Base-by-base conservation (phyloP, 2,329 filamentous ascomycete genomes). In the Bimuria novae-zelandiae region DNA sequence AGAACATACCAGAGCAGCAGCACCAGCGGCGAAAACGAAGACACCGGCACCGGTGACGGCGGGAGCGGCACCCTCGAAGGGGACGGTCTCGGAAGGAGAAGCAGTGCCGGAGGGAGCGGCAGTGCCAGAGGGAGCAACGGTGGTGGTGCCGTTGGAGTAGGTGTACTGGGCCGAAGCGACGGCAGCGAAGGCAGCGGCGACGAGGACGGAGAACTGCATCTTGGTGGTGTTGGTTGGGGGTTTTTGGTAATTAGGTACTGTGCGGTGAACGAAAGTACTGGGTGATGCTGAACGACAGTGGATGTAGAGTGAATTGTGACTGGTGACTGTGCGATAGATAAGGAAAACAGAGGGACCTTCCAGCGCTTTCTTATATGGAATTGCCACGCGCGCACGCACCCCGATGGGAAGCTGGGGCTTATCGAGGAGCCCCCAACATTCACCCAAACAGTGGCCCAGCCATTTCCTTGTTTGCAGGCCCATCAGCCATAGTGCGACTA, bases 141-240 rank as follows among this genome's bases (percentile, higher is more conserved):
- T 68, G 25, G 58, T 54, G 19, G 68, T 70, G 32, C 55, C 60
- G 63, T 70, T 69, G 53, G 42, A 33, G 35, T 61, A 52, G 52
- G 58, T 45, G 55, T 63, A 65, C 16, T 57, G 49, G 39, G 69
- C 68, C 19, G 65, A 58, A 21, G 64, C 55, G 44, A 64, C 65
- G 53, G 66, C 66, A 48, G 67, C 62, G 47, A 68, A 58, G 36
- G 62, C 60, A 49, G 62, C 57, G 50, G 62, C 49, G 49, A 67
- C 25, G 56, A 67, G 32, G 58, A 64, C 45, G 52, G 68, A 64
- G 65, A 71, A 68, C 54, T 69, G 68, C 68, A 71, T 59, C 44
- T 52, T 52, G 42, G 45, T 46, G 39, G 56, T 59, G 51, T 53
- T 52, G 37, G 48, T 49, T 36, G 49, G 29, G 47, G 35, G 11